Conservation (phyloP, 1,284 basidiomycete species). For the Ceratobasidium sp. region DNA sequence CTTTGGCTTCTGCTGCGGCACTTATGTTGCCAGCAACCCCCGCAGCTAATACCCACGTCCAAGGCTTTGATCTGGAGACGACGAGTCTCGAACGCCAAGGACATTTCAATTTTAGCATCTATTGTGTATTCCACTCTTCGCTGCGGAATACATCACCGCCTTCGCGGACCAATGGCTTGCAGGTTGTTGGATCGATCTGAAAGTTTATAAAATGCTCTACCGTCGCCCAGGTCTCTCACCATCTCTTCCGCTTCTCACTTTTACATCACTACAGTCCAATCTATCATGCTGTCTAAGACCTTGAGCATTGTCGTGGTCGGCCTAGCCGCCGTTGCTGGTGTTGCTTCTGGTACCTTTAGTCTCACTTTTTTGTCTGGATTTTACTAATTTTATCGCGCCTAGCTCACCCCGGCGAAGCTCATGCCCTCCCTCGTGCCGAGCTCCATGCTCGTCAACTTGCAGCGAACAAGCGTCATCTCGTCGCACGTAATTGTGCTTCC, state of each 20-base stretch:
- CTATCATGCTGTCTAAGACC: slow-evolving; percentile 32
- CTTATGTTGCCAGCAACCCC: too few relatives aligned
- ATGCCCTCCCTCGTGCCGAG: slow-evolving; percentile 30
- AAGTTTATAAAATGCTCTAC: too few relatives aligned
- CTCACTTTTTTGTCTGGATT: background rate
- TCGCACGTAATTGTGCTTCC: slow-evolving; percentile 43
- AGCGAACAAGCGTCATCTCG: slow-evolving; percentile 40
- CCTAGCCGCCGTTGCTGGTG: slow-evolving; percentile 24
- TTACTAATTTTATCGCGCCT: background rate
- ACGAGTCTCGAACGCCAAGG: too few relatives aligned
- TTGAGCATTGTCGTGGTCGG: slow-evolving; percentile 35
- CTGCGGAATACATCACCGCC: too few relatives aligned
- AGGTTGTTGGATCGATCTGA: too few relatives aligned
- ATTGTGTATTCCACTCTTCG: too few relatives aligned
- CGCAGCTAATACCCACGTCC: too few relatives aligned
- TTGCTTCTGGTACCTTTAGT: slow-evolving; percentile 14
- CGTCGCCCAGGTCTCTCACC: background rate
- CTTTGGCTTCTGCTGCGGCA: too few relatives aligned
- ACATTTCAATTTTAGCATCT: too few relatives aligned
- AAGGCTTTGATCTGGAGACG: too few relatives aligned
- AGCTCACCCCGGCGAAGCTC: slow-evolving; percentile 39
- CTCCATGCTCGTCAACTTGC: slow-evolving; percentile 33
- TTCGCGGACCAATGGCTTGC: too few relatives aligned
- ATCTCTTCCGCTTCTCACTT: background rate
- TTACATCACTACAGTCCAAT: background rate